Conservation (phyloP, 1,139 yeast species). For the Yamadazyma conglobata region DNA sequence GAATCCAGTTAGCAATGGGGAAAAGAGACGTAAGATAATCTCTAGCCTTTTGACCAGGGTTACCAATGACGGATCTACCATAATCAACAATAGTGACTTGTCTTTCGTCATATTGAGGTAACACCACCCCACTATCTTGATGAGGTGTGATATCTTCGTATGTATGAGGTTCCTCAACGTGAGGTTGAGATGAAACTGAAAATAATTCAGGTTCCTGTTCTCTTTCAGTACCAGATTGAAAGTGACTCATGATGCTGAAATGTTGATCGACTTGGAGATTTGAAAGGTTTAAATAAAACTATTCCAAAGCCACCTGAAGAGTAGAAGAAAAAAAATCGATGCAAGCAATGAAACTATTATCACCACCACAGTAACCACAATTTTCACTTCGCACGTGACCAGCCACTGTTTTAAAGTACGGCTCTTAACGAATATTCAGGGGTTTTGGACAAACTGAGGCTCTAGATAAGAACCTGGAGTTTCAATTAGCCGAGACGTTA, state of each 20-base stretch:
- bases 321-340: no score
- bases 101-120: constrained; percentile 41
- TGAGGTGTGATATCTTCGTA: constrained; percentile 9
- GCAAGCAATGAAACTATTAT: background rate
- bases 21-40: constrained; percentile 61
- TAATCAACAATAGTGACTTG: constrained; percentile 48
- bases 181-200: constrained; percentile 7
- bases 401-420: no score
- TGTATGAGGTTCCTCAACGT: no score
- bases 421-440: no score
- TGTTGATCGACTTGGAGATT: no score
- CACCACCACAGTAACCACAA: constrained; percentile 17
- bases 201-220: constrained; percentile 11
- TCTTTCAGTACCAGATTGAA: no score
- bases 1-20: constrained; percentile 79
- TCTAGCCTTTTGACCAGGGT: constrained; percentile 39
- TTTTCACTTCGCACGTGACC: constrained; percentile 19
- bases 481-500: no score
- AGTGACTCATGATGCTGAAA: no score
- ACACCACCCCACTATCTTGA: constrained; percentile 11
- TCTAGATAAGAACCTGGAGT: no score
- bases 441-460: no score
- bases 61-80: constrained; percentile 28
- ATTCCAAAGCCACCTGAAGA: no score
- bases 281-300: no score